Conservation (phyloP, 768 basidiomycete genomes). For the Boletus pseudopeckii region DNA sequence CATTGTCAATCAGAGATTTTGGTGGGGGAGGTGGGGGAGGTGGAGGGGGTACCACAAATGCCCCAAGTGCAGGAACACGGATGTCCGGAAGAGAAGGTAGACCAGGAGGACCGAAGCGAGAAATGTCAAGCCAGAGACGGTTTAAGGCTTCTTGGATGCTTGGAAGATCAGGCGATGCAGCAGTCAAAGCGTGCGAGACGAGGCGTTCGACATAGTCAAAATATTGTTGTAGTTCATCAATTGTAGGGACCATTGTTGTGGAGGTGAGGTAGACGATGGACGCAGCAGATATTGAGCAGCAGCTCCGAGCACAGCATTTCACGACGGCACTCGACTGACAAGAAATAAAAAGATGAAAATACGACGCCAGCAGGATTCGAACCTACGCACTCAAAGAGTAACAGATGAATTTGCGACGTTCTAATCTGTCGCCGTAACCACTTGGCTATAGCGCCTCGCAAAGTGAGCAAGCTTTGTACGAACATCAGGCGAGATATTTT, state of each 20-base stretch:
- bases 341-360: not conserved
- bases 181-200: constrained; percentile 51
- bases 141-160: constrained; percentile 63
- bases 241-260: constrained; percentile 33
- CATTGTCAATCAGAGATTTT: constrained; percentile 42
- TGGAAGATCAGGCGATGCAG: constrained; percentile 58
- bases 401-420: constrained; percentile 45
- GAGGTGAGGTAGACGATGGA: constrained; percentile 1
- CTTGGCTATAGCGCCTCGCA: constrained; percentile 68
- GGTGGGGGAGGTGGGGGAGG: constrained; percentile 58
- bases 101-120: constrained; percentile 70
- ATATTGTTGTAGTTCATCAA: constrained; percentile 72
- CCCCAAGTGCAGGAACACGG: constrained; percentile 60
- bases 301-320: constrained; percentile 15
- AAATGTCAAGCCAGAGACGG: constrained; percentile 73
- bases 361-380: constrained; percentile 66
- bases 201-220: constrained; percentile 62
- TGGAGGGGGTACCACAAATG: constrained; percentile 67
- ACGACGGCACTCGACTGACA: not conserved
- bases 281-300: not conserved
- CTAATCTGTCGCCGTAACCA: constrained; percentile 80
- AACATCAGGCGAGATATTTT: too few relatives aligned
- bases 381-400: constrained; percentile 69
- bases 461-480: fast-evolving
- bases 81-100: constrained; percentile 46